Conservation (phyloP, 352 stramenopile species). For the Thraustotheca clavata region DNA sequence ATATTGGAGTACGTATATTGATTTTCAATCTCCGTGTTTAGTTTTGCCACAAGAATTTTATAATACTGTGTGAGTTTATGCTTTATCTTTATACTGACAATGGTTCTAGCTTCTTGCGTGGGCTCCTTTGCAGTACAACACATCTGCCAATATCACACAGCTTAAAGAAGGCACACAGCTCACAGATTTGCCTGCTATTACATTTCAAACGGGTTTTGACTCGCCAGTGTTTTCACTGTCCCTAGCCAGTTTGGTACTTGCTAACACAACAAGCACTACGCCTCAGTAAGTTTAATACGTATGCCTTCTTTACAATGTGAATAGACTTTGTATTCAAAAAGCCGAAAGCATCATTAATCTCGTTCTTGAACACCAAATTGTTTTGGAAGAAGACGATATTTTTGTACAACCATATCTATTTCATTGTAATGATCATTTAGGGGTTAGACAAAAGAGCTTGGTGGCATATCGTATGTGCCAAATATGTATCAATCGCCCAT, state of each 20-base stretch:
- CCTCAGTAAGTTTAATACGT: neutral
- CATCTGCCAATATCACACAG: conserved; percentile 2
- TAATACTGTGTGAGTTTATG: neutral
- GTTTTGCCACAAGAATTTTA: conserved; percentile 19
- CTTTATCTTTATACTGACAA: neutral
- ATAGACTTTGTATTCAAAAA: conserved; percentile 9
- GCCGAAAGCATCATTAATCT: neutral
- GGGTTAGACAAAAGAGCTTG: conserved; percentile 2
- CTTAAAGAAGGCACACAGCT: neutral
- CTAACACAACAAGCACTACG: neutral
- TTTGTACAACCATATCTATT: neutral
- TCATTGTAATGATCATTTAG: neutral
- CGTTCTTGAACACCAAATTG: neutral
- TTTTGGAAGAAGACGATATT: neutral
- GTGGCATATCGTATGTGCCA: neutral
- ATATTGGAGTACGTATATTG: conserved; percentile 5
- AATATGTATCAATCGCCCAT: conserved; percentile 20
- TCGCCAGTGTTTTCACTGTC: conserved; percentile 2
- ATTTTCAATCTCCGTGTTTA: conserved; percentile 15
- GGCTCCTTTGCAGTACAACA: conserved; percentile 15
- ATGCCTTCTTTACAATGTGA: neutral
- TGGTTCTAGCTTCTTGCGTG: conserved; percentile 7
- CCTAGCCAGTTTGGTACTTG: neutral
- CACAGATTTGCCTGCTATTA: neutral
- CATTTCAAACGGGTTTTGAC: neutral